Evolutionary conservation across 208 protist species (phyloP), one percentile per base, ranked within the genome.

Genomic region (Trypanosomatidae sp.): DNA sequence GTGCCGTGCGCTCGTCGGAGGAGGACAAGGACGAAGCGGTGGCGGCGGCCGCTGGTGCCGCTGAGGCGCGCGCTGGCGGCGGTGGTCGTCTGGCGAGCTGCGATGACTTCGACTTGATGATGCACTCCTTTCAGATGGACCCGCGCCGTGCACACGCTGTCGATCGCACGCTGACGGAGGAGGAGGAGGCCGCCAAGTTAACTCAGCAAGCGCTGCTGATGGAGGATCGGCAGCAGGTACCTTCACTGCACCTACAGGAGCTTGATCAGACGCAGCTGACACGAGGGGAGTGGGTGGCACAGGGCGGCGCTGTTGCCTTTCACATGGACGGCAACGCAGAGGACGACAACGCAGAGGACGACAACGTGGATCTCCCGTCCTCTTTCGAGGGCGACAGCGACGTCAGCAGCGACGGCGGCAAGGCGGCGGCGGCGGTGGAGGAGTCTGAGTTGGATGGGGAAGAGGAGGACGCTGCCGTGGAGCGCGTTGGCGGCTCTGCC

Each of bases 61-160:
- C 74, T 10, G 69, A 73, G 28, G 67, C 68, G 17, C 47, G n/a
- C 3, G 68, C 64, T 28, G 39, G 68, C 28, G 68, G 55, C 68
- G 19, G 64, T 56, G 47, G n/a, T 15, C 52, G 52, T 50, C 53
- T 74, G 39, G n/a, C 66, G 70, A 59, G 77, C 39, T 30, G 9
- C 9, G 77, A 93, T 64, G 91, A 94, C 68, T 96, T 96, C 73
- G 91, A 96, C 62, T 52, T 49, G 58, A 77, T 94, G 76, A 81
- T 96, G 82, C 71, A 89, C 49, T 46, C 70, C 8, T 91, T 96
- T 77, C 81, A 78, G 15, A 64, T 82, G 12, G 91, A 96, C 55
- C 77, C 85, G 30, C 85, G 86, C 33, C 80, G 83, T 12, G 91
- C 91, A 1, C 82, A 88, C 78, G 89, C 91, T 36, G 77, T 79